Percentiles rank a stretch among this genome's conserved stretches.
These are phyloP conservation scores for Lichtheimia hyalospora DNA, from an alignment of 371 early-diverging fungal genomes.

Conservation along the genomic window DNA sequence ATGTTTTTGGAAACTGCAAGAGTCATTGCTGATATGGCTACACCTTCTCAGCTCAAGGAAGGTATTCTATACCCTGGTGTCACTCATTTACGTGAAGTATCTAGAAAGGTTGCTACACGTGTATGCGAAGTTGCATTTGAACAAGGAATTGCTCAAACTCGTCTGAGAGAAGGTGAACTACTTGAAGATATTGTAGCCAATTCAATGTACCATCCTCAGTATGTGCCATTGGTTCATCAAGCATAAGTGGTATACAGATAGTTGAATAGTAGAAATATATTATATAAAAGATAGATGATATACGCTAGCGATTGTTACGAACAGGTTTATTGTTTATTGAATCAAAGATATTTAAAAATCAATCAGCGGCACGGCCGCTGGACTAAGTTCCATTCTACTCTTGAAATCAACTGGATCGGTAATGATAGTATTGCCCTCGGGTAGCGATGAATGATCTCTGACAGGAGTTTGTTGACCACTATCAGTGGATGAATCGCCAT, in stretches of 20 bases:
- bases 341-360: slow-evolving; percentile 15
- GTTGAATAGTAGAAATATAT: too few relatives aligned
- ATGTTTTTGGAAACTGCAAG: slow-evolving; percentile 66
- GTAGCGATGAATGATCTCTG: slow-evolving; percentile 26
- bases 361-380: slow-evolving; percentile 47
- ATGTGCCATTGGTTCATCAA: slow-evolving; percentile 57
- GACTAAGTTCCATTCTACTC: slow-evolving; percentile 51
- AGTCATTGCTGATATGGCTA: slow-evolving; percentile 60
- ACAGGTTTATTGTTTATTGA: neutral
- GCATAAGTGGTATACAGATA: slow-evolving; percentile 8
- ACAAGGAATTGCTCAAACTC: slow-evolving; percentile 52
- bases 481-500: slow-evolving; percentile 16
- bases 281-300: too few relatives aligned
- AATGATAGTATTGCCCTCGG: slow-evolving; percentile 43
- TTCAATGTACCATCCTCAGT: slow-evolving; percentile 58
- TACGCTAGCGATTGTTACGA: neutral
- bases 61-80: slow-evolving; percentile 64
- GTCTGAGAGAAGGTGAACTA: slow-evolving; percentile 45
- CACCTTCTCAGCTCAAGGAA: slow-evolving; percentile 58
- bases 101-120: slow-evolving; percentile 55
- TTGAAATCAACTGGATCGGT: slow-evolving; percentile 55
- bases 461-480: slow-evolving; percentile 18
- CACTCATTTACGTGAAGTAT: slow-evolving; percentile 49
- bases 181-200: slow-evolving; percentile 48
- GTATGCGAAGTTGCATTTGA: slow-evolving; percentile 64